Conservation (phyloP, 108 stramenopile genomes). For the Fistulifera pelliculosa region DNA sequence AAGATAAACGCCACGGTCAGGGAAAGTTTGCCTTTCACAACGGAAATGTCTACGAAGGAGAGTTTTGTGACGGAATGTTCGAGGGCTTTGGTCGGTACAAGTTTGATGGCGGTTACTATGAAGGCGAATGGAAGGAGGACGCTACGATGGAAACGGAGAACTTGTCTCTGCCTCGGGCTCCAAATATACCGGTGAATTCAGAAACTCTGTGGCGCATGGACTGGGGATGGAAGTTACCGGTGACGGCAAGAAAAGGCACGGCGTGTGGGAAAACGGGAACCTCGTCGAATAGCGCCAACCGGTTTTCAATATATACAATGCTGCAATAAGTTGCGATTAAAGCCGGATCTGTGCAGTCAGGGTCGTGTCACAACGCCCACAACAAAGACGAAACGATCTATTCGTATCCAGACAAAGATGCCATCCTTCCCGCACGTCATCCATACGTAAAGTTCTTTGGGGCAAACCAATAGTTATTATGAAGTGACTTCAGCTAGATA, state of each 20-base stretch:
- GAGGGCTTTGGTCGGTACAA: constrained; percentile 22
- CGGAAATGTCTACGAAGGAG: constrained; percentile 41
- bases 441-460: too few relatives aligned
- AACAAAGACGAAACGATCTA: too few relatives aligned
- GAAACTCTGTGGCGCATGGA: constrained; percentile 28
- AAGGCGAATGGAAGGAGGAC: constrained; percentile 32
- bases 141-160: constrained; percentile 27
- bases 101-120: constrained; percentile 30
- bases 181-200: constrained; percentile 27
- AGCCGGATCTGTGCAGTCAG: too few relatives aligned
- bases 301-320: constrained; percentile 2
- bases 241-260: constrained; percentile 17
- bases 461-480: too few relatives aligned
- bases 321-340: too few relatives aligned
- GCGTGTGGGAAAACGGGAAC: constrained; percentile 25
- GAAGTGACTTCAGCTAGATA: too few relatives aligned
- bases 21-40: constrained; percentile 36
- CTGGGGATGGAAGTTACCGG: constrained; percentile 19
- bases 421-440: too few relatives aligned
- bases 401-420: too few relatives aligned
- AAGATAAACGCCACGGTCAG: constrained; percentile 36
- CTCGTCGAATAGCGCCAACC: constrained; percentile 6
- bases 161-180: constrained; percentile 20
- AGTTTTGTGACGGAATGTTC: constrained; percentile 30
- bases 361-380: too few relatives aligned